These are phyloP conservation scores for Blastocystis sp. DNA, from an alignment of 352 stramenopile species.

Conservation along the genomic window DNA sequence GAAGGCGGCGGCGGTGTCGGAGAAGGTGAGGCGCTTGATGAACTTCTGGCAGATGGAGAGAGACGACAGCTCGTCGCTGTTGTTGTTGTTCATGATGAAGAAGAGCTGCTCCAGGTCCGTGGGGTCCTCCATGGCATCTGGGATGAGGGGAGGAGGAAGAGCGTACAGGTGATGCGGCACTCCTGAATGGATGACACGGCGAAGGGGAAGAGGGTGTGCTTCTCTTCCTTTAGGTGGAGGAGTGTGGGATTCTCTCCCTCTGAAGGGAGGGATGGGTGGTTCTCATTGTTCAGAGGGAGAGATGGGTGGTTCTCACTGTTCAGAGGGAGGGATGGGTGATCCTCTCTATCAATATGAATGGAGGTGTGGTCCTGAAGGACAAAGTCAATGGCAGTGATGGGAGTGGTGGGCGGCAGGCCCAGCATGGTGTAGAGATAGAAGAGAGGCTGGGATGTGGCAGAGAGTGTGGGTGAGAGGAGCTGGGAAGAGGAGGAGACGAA, in stretches of 20 bases:
- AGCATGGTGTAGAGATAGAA: not conserved
- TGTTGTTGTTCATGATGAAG: constrained; percentile 4
- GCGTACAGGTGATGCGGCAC: not conserved
- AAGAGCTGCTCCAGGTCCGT: not conserved
- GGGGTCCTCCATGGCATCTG: not conserved
- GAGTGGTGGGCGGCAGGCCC: not conserved
- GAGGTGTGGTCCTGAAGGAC: not conserved
- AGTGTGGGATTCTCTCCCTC: not conserved
- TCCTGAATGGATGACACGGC: not conserved
- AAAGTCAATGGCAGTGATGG: not conserved
- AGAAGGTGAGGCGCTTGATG: constrained; percentile 8
- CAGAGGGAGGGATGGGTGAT: too few species aligned
- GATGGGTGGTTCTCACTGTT: too few species aligned
- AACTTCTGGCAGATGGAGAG: not conserved
- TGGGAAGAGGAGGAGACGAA: not conserved
- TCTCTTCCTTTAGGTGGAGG: not conserved
- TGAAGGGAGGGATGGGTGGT: not conserved
- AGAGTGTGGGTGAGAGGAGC: too few species aligned
- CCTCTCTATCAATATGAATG: too few species aligned
- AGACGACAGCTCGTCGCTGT: not conserved
- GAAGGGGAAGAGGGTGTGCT: not conserved
- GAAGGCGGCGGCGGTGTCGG: not conserved
- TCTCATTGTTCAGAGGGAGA: too few species aligned
- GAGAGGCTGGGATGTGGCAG: too few species aligned
- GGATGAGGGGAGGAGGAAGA: too few species aligned